Evolutionary conservation across 805 yeast genomes (phyloP).

Genomic region (Limtongozyma cylindracea): DNA sequence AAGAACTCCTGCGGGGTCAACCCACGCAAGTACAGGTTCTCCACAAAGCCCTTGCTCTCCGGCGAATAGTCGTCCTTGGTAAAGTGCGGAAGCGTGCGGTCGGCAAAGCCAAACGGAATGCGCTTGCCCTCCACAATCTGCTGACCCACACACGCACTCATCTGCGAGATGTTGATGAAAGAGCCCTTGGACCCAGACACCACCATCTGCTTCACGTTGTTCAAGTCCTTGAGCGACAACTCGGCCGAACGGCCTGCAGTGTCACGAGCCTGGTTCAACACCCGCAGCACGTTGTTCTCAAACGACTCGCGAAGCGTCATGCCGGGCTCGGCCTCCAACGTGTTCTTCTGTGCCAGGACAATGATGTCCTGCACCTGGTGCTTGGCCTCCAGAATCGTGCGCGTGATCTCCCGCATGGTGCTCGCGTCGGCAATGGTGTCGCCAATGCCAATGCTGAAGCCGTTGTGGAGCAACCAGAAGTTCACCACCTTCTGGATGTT

Average conservation of each 20-base stretch:
- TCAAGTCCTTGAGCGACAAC: conserved; percentile 77
- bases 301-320: conserved; percentile 97
- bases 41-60: conserved; percentile 94
- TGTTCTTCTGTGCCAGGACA: conserved; percentile 72
- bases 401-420: conserved; percentile 84
- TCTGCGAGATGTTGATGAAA: conserved; percentile 92
- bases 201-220: conserved; percentile 97
- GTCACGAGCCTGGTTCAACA: conserved; percentile 94
- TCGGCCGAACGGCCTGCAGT: conserved; percentile 98
- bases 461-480: conserved; percentile 88
- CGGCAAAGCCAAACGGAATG: conserved; percentile 92
- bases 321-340: conserved; percentile 91
- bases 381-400: conserved; percentile 83
- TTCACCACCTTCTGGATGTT: conserved; percentile 88
- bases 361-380: conserved; percentile 86
- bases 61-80: conserved; percentile 98
- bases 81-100: conserved; percentile 91
- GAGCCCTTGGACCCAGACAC: conserved; percentile 99
- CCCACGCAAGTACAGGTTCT: conserved; percentile 91
- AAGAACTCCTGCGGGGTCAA: conserved; percentile 96
- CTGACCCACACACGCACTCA: conserved; percentile 99
- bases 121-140: conserved; percentile 99
- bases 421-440: conserved; percentile 97
- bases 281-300: conserved; percentile 90
- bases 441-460: conserved; percentile 98